phyloP scores from a whole-genome alignment of 2,329 filamentous ascomycete genomes.

The Fusarium pseudonygamai region DNA sequence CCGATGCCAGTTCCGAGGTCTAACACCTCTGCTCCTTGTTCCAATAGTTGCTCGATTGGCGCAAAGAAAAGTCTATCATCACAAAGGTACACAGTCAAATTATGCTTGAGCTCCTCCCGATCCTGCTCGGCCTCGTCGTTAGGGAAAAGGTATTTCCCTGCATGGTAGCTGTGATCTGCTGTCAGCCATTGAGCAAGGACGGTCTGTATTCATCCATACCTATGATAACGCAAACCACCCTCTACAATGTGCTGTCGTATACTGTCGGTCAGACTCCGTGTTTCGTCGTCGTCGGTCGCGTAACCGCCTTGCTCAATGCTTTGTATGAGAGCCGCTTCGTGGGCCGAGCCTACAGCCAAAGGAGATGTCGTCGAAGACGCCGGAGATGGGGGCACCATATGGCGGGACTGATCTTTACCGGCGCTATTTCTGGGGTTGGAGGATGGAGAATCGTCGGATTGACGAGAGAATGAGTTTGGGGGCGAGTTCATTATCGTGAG shows the following conservation, averaged over 20 bases:
- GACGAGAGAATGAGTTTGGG: conserved; percentile 34
- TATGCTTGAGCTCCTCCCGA: conserved; percentile 54
- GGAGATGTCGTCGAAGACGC: conserved; percentile 40
- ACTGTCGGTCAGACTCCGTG: conserved; percentile 54
- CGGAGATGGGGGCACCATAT: conserved; percentile 41
- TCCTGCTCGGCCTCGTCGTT: conserved; percentile 56
- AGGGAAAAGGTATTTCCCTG: conserved; percentile 54
- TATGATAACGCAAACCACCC: conserved; percentile 52
- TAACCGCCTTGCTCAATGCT: conserved; percentile 48
- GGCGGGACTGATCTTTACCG: background rate
- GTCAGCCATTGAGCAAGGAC: background rate
- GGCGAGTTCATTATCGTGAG: conserved; percentile 39
- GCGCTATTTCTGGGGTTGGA: background rate
- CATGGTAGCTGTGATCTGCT: conserved; percentile 46
- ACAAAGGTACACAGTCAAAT: conserved; percentile 52
- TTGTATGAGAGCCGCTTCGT: conserved; percentile 45
- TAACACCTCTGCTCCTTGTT: conserved; percentile 54
- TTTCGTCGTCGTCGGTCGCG: conserved; percentile 47
- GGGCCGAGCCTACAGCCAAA: conserved; percentile 46
- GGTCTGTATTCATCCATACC: background rate
- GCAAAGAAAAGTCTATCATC: conserved; percentile 55
- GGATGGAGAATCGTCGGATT: background rate
- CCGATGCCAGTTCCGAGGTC: conserved; percentile 64
- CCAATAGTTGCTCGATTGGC: conserved; percentile 52
- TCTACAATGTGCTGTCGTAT: conserved; percentile 56